Percentiles rank a stretch among this genome's conserved stretches.
phyloP scores from a whole-genome alignment of 805 yeast genomes.

The Maudiozyma turicensis region DNA sequence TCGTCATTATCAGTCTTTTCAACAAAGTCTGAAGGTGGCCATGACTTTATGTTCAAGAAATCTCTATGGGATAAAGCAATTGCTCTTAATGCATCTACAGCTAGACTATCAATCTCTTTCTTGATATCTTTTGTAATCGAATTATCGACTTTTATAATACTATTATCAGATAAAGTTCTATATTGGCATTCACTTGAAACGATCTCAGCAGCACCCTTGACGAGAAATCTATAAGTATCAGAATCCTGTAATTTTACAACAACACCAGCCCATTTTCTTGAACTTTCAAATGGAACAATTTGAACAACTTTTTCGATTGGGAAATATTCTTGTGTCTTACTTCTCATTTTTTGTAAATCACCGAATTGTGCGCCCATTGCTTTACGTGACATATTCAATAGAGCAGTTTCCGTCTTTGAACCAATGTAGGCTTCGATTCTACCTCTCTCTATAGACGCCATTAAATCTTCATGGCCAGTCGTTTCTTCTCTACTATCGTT shows the following conservation, averaged over 20 bases:
- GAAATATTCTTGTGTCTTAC: slow-evolving; percentile 19
- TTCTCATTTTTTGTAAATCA: slow-evolving; percentile 39
- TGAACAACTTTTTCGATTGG: slow-evolving; percentile 44
- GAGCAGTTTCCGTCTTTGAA: slow-evolving; percentile 89
- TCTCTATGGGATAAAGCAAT: slow-evolving; percentile 81
- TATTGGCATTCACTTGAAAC: slow-evolving; percentile 52
- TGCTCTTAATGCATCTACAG: slow-evolving; percentile 76
- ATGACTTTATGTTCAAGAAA: slow-evolving; percentile 35
- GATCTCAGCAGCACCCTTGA: slow-evolving; percentile 95
- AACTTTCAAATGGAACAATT: slow-evolving; percentile 82
- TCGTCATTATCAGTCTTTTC: slow-evolving; percentile 24
- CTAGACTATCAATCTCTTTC: slow-evolving; percentile 45
- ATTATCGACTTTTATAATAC: slow-evolving; percentile 11
- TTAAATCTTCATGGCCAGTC: slow-evolving; percentile 8
- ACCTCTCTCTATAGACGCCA: slow-evolving; percentile 9
- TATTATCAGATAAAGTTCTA: slow-evolving; percentile 26
- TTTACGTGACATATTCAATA: slow-evolving; percentile 57
- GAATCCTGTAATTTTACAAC: slow-evolving; percentile 42
- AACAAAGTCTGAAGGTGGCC: slow-evolving; percentile 59
- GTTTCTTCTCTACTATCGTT: not conserved
- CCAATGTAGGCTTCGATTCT: slow-evolving; percentile 65
- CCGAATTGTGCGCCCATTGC: slow-evolving; percentile 36
- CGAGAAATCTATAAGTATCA: slow-evolving; percentile 42
- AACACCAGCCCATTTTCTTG: slow-evolving; percentile 87
- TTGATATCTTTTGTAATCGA: slow-evolving; percentile 30